Evolutionary conservation across 2,329 filamentous ascomycete genomes (phyloP).

Genomic region (Purpureocillium takamizusanense): DNA sequence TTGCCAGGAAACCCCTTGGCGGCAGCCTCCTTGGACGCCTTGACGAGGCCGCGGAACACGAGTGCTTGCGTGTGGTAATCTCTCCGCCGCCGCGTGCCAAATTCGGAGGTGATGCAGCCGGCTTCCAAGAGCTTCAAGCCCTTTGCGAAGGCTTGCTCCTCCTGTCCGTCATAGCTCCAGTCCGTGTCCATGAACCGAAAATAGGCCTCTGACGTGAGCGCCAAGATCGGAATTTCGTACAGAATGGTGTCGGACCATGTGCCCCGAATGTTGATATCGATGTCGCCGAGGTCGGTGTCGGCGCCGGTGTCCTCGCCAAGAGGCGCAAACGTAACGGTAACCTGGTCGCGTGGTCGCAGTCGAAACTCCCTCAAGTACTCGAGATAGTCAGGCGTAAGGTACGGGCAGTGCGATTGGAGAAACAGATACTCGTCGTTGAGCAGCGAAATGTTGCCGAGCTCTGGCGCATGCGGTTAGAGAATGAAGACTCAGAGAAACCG

Average conservation of each 20-base stretch:
- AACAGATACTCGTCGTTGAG: conserved; percentile 73
- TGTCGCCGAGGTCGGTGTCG: conserved; percentile 61
- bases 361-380: conserved; percentile 74
- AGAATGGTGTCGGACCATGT: conserved; percentile 92
- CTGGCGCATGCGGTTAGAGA: conserved; percentile 28
- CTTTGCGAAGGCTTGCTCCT: conserved; percentile 77
- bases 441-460: conserved; percentile 73
- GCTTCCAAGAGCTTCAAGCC: conserved; percentile 67
- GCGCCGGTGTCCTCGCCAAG: conserved; percentile 47
- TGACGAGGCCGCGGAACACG: conserved; percentile 77
- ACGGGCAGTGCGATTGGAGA: conserved; percentile 69
- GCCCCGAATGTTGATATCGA: conserved; percentile 70
- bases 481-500: not conserved
- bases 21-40: conserved; percentile 63
- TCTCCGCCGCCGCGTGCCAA: conserved; percentile 78
- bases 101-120: conserved; percentile 87
- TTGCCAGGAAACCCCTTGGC: conserved; percentile 59
- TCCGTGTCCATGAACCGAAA: conserved; percentile 94
- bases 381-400: conserved; percentile 70
- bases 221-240: conserved; percentile 92
- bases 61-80: conserved; percentile 94
- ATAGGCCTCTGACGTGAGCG: conserved; percentile 89
- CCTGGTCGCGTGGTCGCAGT: conserved; percentile 71
- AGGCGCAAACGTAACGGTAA: conserved; percentile 58
- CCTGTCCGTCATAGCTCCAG: conserved; percentile 82